Conservation (phyloP, 768 basidiomycete genomes). For the Lentinula sp. region DNA sequence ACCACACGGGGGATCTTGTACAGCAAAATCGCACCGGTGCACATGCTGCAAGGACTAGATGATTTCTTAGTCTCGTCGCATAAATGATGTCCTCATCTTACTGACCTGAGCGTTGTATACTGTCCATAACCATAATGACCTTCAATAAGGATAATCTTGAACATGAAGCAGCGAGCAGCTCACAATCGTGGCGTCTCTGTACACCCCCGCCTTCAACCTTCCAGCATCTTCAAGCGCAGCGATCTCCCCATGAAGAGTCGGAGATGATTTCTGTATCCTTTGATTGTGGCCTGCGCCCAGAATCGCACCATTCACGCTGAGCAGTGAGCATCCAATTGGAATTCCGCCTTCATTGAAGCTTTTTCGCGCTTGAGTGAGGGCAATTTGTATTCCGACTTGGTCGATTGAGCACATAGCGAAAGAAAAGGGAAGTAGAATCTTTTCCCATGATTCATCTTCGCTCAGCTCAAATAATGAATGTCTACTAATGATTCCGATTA, state of each 20-base stretch:
- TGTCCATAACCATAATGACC: conserved; percentile 3
- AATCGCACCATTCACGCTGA: conserved; percentile 14
- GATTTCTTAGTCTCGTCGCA: conserved; percentile 2
- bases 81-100: too few relatives aligned
- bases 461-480: too few relatives aligned
- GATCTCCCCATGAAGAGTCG: conserved; percentile 32
- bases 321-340: conserved; percentile 55
- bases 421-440: too few relatives aligned
- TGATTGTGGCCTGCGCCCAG: conserved; percentile 28
- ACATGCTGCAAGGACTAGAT: conserved; percentile 59
- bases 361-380: conserved; percentile 35
- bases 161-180: conserved; percentile 9
- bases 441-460: too few relatives aligned
- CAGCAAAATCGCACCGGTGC: conserved; percentile 54
- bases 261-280: conserved; percentile 26
- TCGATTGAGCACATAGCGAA: background rate
- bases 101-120: conserved; percentile 32
- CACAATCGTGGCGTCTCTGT: conserved; percentile 45
- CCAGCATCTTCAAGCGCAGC: conserved; percentile 45
- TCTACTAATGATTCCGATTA: too few relatives aligned
- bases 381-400: conserved; percentile 11
- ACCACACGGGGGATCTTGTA: conserved; percentile 63
- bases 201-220: conserved; percentile 35
- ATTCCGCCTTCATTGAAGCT: conserved; percentile 50
- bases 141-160: background rate